These are phyloP conservation scores for Yarrowia sp. DNA, from an alignment of 805 yeast species.

Conservation along the genomic window DNA sequence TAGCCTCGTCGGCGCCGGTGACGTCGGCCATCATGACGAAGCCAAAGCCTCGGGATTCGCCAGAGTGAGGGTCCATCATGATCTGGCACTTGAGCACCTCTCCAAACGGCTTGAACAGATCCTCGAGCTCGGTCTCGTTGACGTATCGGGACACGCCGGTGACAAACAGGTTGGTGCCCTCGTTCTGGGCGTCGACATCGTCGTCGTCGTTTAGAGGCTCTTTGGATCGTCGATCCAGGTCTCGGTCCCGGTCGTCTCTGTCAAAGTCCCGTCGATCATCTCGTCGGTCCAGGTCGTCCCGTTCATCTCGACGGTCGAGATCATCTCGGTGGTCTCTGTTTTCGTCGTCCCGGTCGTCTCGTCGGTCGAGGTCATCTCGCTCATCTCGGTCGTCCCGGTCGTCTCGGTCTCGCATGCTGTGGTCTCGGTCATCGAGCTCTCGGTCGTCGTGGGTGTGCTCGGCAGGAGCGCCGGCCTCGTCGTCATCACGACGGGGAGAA, in stretches of 20 bases:
- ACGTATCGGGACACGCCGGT: slow-evolving; percentile 49
- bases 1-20: slow-evolving; percentile 57
- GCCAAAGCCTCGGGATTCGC: slow-evolving; percentile 59
- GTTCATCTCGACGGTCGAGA: slow-evolving; percentile 47
- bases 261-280: slow-evolving; percentile 38
- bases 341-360: slow-evolving; percentile 28
- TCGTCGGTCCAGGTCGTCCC: slow-evolving; percentile 24
- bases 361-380: slow-evolving; percentile 23
- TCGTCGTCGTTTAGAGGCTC: slow-evolving; percentile 42
- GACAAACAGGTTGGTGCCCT: slow-evolving; percentile 51
- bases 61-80: slow-evolving; percentile 56
- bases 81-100: slow-evolving; percentile 50
- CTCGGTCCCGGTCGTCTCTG: slow-evolving; percentile 35
- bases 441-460: slow-evolving; percentile 28
- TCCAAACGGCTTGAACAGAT: slow-evolving; percentile 47
- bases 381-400: slow-evolving; percentile 22
- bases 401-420: slow-evolving; percentile 15
- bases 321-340: slow-evolving; percentile 7
- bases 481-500: slow-evolving; percentile 43
- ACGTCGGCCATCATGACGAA: slow-evolving; percentile 56
- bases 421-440: slow-evolving; percentile 14
- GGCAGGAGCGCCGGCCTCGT: slow-evolving; percentile 20
- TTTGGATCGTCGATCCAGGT: slow-evolving; percentile 17
- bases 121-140: slow-evolving; percentile 46
- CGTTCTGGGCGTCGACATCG: slow-evolving; percentile 46